Base-by-base conservation (phyloP, 176 grass and related monocot genomes). In the Carex kokanica region DNA sequence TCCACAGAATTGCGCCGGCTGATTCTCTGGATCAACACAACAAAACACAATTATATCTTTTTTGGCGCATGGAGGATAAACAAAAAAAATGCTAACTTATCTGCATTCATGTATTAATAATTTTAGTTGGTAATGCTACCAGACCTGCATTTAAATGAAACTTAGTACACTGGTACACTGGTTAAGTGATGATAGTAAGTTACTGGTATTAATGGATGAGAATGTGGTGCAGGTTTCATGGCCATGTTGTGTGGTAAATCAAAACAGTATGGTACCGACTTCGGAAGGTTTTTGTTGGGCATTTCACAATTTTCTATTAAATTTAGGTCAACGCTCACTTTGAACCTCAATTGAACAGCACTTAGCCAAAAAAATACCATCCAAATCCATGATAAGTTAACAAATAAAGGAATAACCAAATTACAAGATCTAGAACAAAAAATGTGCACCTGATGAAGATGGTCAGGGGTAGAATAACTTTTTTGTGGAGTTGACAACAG, bases 1-100 rank as follows among this genome's bases (percentile, higher is more conserved):
- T 64, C 59, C 18, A 63, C 25, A 10, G 56, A 68, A 56, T 79
- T 80, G 6, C 70, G 15, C 10, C 17, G 32, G 14, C 84, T 23
- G 43, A 57, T 40, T 29, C 34, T 65, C 79, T 82, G 41, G 20
- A 82, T 41, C 71, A 53, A 74, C 51, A 75, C 47, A 75, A 8
- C 5, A 75, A 75, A 29, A 2, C 3, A 4, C 16, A 34, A 3
- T 45, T 71, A 45, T 71, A 45, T 64, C 27, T n/a, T 49, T 49
- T 49, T 49, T 11, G 40, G 45, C 4, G 0, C 36, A 5, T 64
- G 10, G 12, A 31, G 64, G 18, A 20, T 36, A 20, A 71, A 45
- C 18, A 6, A 34, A 71, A 20, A 20, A 38, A 8, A 58, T 58
- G 6, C 1, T 53, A 27, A 74, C 21, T 52, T 15, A 3, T 52